Conservation (phyloP, 495 filamentous ascomycete genomes). For the Glarea lozoyensis region DNA sequence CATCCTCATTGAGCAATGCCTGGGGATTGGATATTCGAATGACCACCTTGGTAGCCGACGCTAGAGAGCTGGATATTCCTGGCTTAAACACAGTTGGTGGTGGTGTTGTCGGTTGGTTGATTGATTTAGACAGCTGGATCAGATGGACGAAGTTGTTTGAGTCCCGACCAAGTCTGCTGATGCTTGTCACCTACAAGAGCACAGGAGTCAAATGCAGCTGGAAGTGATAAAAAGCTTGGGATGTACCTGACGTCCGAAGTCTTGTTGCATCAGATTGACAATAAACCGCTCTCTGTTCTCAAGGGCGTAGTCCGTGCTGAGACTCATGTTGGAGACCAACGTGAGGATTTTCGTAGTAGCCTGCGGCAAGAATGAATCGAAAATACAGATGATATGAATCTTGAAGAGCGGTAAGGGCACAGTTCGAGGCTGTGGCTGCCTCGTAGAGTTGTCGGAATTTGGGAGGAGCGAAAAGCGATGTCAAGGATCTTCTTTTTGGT, state of each 20-base stretch:
- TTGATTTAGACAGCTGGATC: conserved; percentile 5
- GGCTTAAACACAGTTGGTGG: not conserved
- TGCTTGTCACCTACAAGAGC: conserved; percentile 4
- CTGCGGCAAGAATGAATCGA: no score
- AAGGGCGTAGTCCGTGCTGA: not conserved
- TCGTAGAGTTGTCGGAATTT: no score
- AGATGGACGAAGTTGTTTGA: conserved; percentile 17
- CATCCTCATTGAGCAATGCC: conserved; percentile 12
- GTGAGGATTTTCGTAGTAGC: no score
- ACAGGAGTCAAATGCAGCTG: not conserved
- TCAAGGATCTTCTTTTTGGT: no score
- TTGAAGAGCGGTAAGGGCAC: no score
- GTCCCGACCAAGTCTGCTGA: conserved; percentile 10
- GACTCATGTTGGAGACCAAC: not conserved
- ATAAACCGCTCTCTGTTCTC: not conserved
- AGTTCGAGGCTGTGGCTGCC: no score
- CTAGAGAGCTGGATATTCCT: conserved; percentile 6
- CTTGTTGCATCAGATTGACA: not conserved
- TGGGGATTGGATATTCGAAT: conserved; percentile 12
- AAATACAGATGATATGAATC: no score
- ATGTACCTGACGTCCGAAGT: conserved; percentile 2
- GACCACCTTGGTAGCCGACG: conserved; percentile 6
- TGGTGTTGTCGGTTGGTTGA: not conserved
- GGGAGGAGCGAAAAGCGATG: no score
- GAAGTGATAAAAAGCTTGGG: conserved; percentile 1